phyloP scores from a whole-genome alignment of 208 protist genomes.

The Herpetomonas samuelpessoai region DNA sequence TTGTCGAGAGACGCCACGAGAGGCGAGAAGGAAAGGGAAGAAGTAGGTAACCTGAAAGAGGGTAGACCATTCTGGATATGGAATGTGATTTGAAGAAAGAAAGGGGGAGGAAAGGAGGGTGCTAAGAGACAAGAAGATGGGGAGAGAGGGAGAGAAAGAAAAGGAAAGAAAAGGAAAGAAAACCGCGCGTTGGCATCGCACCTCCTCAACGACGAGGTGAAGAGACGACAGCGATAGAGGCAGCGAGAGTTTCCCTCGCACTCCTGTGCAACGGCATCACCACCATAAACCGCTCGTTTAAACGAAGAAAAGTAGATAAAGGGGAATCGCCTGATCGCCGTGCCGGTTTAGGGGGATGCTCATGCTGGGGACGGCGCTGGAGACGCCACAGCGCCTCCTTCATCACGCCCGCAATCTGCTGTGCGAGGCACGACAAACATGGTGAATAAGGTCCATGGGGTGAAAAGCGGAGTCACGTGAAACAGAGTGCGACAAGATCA shows the following conservation, averaged over 20 bases:
- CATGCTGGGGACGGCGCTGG: too few relatives aligned
- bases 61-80: background rate
- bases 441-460: too few relatives aligned
- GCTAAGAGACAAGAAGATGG: background rate
- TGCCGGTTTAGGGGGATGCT: too few relatives aligned
- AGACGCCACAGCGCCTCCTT: too few relatives aligned
- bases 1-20: background rate
- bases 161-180: background rate
- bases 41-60: background rate
- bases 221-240: background rate
- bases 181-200: too few relatives aligned
- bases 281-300: background rate
- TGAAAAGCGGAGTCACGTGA: too few relatives aligned
- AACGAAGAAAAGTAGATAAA: background rate
- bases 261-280: background rate
- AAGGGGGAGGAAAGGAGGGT: background rate
- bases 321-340: background rate
- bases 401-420: too few relatives aligned
- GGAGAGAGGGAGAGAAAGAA: background rate
- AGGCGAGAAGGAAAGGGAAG: background rate
- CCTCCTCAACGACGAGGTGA: too few relatives aligned
- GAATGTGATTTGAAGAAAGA: background rate
- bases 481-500: too few relatives aligned
- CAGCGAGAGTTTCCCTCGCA: background rate
- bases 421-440: too few relatives aligned